phyloP scores from a whole-genome alignment of 176 grass and related monocot genomes.

The Carex parvula region DNA sequence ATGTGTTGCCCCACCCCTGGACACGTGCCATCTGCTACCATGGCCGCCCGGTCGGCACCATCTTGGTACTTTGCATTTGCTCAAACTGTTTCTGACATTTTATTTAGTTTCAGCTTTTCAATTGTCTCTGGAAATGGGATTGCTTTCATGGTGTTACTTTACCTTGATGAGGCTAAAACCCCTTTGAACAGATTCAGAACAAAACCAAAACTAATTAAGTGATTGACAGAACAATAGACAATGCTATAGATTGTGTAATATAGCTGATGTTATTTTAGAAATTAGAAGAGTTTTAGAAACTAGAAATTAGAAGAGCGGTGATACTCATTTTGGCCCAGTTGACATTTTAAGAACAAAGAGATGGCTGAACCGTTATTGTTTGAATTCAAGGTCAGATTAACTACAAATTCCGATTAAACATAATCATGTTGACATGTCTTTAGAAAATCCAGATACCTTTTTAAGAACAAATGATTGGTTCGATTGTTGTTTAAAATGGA shows the following conservation, averaged over 20 bases:
- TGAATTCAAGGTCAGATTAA: too few species aligned
- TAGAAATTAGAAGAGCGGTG: too few species aligned
- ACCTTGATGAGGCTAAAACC: too few species aligned
- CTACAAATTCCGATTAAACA: not conserved
- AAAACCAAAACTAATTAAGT: not conserved
- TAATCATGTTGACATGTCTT: not conserved
- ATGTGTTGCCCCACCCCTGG: conserved; percentile 66
- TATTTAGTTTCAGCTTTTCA: too few species aligned
- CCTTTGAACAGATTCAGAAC: too few species aligned
- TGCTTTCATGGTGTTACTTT: not conserved
- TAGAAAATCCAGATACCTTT: not conserved
- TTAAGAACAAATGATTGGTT: not conserved
- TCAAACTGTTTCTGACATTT: too few species aligned
- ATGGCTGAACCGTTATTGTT: not conserved
- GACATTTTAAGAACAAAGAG: not conserved
- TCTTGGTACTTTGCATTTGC: conserved; percentile 35
- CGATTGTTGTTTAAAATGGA: not conserved
- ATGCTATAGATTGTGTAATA: not conserved
- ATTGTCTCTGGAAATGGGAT: not conserved
- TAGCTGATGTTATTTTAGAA: not conserved
- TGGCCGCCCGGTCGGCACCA: conserved; percentile 42
- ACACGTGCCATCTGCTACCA: conserved; percentile 59
- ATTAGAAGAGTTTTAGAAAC: not conserved
- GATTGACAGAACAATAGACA: not conserved
- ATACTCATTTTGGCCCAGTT: too few species aligned